Conservation (phyloP, 164 flowering plant genomes). For the Chloranthus sessilifolius region DNA sequence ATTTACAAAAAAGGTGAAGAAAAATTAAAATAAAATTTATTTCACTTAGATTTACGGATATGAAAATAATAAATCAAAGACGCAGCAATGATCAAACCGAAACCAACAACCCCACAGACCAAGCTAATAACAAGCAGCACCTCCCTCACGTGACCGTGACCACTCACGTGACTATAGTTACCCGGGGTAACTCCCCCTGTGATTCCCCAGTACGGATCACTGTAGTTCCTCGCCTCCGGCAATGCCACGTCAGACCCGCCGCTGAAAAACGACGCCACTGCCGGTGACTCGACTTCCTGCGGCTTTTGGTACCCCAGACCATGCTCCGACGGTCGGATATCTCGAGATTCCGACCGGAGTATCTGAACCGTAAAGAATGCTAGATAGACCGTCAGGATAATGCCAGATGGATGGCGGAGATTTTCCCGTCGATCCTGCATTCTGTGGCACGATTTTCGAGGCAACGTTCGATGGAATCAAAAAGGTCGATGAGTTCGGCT, state of each 20-base stretch:
- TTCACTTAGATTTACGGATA: background rate
- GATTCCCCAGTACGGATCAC: background rate
- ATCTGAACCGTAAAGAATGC: background rate
- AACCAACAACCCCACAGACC: slow-evolving; percentile 3
- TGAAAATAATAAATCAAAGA: background rate
- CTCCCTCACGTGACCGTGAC: background rate
- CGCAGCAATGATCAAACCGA: background rate
- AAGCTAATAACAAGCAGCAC: slow-evolving; percentile 5
- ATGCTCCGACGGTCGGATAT: slow-evolving; percentile 6
- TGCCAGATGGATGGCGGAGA: too few relatives aligned
- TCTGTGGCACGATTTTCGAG: too few relatives aligned
- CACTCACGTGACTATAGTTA: background rate
- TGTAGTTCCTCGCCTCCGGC: slow-evolving; percentile 3
- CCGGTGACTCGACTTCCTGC: background rate
- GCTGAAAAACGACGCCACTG: slow-evolving; percentile 6
- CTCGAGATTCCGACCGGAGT: slow-evolving; percentile 3
- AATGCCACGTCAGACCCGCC: background rate
- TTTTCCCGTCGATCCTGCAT: too few relatives aligned
- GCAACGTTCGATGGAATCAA: too few relatives aligned
- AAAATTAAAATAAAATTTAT: too few relatives aligned
- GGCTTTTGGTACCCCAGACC: background rate
- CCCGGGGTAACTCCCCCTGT: background rate
- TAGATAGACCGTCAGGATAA: background rate
- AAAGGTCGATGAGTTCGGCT: too few relatives aligned
- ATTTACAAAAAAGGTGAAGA: too few relatives aligned